Evolutionary conservation across 768 basidiomycete species (phyloP), one percentile per base, ranked within the genome.

Genomic region (Daedalea quercina): DNA sequence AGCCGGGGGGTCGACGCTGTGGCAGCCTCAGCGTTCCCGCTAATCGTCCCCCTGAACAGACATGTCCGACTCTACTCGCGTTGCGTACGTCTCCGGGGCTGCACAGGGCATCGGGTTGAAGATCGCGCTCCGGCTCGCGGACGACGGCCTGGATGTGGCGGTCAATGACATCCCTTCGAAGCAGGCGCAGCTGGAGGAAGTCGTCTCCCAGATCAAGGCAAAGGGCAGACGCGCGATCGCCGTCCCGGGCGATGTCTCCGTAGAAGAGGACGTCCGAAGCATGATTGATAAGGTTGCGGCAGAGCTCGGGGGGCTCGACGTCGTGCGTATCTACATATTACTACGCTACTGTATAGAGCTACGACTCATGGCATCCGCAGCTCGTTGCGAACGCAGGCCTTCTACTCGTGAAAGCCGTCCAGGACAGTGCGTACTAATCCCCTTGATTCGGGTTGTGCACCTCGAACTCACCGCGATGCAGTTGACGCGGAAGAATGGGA

Each of bases 301-400:
- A 1, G 54, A 58, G 2, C 62, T 79, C 7, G 79, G 77, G 1
- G 60, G 70, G 1, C 53, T 81, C 13, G 75, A 80, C 56, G 75
- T 77, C 17, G 79, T 79, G 46, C 53, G 77, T 59, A 34, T 1
- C 33, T 9, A 1, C 20, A 17, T 9, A 11, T 42, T 19, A 15
- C 19, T 19, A 15, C 15, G 3, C 15, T 31, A 1, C 31, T 6
- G 4, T 25, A 28, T 7, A 23, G 8, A 31, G 35, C 23, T 9
- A 17, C 25, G 9, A 17, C 22, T 19, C 11, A 17, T 40, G 19
- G 13, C 37, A 40, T 19, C 4, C 19, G 37, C 17, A 64, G 63
- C 60, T 64, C 56, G 51, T 64, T 1, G 63, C 63, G n/a, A 64
- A 64, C 42, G 63, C 63, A 2, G 63, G 59, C 1, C 48, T 62